Evolutionary conservation across 2,329 filamentous ascomycete genomes (phyloP), one percentile per base, ranked within the genome.

Genomic region (Sordariomycetes sp.): DNA sequence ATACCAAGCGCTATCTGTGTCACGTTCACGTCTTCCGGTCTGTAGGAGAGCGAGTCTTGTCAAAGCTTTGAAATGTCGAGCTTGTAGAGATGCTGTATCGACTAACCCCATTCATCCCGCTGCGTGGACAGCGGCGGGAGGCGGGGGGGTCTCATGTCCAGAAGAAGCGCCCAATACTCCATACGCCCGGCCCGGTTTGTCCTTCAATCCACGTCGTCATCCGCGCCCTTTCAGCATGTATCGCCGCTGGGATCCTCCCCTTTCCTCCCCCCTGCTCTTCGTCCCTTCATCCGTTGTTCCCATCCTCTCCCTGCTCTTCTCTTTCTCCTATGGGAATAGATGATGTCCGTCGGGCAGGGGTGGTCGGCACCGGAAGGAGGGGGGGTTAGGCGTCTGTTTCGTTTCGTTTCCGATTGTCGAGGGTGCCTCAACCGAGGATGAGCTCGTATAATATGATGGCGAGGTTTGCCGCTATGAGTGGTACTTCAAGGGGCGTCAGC

Each of bases 371-470:
- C n/a, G 42, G 42, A 20, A 22, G 10, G 13, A 20, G 10, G n/a
- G 15, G 10, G 39, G 39, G 39, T 45, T 45, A n/a, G 39, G 10
- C 5, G 42, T 22, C 15, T 10, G 36, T 15, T 15, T 13, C 17
- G 17, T 42, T 42, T n/a, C 12, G 36, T 42, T 42, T 42, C 20
- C n/a, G n/a, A n/a, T 4, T 17, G 42, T 20, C 7, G 20, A 22
- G 42, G 42, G 42, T 8, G n/a, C 5, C 20, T 50, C 75, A 91
- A 59, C 88, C 88, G 32, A 91, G 75, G 53, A 90, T 77, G 48
- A 94, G 74, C 72, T 90, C 86, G 72, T 91, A 95, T 59, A 90
- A 69, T 67, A 95, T 94, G 62, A 95, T 86, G 62, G 91, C 69
- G 6, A 85, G 84, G 70, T 95, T 95, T 65, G 92, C 82, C 61